These are phyloP conservation scores for Prunus persica DNA, from an alignment of 306 rosid species.

Conservation along the genomic window DNA sequence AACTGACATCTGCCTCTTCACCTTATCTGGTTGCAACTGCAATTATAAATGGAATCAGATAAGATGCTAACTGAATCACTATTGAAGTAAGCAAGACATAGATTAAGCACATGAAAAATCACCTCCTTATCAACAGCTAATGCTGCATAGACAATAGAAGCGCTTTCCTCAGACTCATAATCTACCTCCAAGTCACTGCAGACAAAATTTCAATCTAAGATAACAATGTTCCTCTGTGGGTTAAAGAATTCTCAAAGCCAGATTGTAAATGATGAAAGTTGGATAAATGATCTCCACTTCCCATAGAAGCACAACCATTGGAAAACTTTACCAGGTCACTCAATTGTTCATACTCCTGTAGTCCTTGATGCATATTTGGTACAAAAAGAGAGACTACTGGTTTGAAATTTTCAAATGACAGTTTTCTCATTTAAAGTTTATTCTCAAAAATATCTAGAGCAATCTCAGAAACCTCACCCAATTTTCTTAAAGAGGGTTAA, in stretches of 20 bases:
- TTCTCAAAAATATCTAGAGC: background rate
- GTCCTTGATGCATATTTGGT: background rate
- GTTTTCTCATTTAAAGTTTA: background rate
- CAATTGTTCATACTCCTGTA: background rate
- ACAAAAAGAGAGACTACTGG: background rate
- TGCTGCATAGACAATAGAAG: constrained; percentile 61
- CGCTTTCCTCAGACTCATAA: constrained; percentile 60
- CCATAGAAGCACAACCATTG: background rate
- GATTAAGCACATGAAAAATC: constrained; percentile 20
- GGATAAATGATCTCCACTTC: background rate
- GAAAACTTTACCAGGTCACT: background rate
- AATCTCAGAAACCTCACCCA: background rate
- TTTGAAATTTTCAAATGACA: background rate
- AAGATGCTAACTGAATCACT: background rate
- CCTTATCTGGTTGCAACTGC: constrained; percentile 95
- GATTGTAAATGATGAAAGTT: background rate
- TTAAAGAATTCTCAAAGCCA: background rate
- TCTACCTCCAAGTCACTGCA: constrained; percentile 84
- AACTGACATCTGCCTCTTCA: constrained; percentile 60
- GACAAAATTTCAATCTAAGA: constrained; percentile 2
- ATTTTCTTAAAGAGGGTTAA: background rate
- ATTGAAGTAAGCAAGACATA: background rate
- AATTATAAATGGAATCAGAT: constrained; percentile 25
- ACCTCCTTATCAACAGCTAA: constrained; percentile 88
- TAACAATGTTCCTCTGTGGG: background rate